Conservation (phyloP, 1,139 yeast species). For the Geotrichum europaeum region DNA sequence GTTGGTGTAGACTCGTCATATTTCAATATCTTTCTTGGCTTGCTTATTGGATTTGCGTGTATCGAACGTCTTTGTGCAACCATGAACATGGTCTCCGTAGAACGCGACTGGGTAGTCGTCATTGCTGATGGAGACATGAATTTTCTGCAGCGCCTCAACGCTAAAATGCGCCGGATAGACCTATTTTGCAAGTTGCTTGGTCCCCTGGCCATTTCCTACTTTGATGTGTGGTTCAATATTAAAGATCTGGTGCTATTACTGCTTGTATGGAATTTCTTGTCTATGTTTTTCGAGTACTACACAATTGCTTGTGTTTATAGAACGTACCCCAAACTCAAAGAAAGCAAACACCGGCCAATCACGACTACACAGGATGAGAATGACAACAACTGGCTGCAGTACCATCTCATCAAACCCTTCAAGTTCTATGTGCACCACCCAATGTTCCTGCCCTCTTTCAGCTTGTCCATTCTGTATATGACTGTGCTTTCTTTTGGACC, state of each 20-base stretch:
- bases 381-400: background rate
- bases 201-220: constrained; percentile 35
- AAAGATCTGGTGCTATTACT: constrained; percentile 26
- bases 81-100: constrained; percentile 37
- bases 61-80: constrained; percentile 35
- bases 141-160: constrained; percentile 30
- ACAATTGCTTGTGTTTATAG: constrained; percentile 33
- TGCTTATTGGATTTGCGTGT: constrained; percentile 32
- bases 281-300: constrained; percentile 33
- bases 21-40: constrained; percentile 17
- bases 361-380: background rate
- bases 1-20: constrained; percentile 4
- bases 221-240: constrained; percentile 28
- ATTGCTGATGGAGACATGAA: constrained; percentile 30
- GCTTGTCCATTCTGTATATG: constrained; percentile 32
- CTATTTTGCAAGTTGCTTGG: constrained; percentile 36
- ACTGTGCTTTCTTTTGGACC: constrained; percentile 37
- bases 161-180: constrained; percentile 37
- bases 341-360: background rate
- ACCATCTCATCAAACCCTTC: constrained; percentile 14
- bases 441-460: constrained; percentile 43
- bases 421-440: constrained; percentile 47
- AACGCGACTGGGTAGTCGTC: constrained; percentile 40
- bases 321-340: constrained; percentile 19
- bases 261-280: constrained; percentile 29